Evolutionary conservation across 2,329 filamentous ascomycete genomes (phyloP).

Genomic region (Cadophora luteo-olivacea): DNA sequence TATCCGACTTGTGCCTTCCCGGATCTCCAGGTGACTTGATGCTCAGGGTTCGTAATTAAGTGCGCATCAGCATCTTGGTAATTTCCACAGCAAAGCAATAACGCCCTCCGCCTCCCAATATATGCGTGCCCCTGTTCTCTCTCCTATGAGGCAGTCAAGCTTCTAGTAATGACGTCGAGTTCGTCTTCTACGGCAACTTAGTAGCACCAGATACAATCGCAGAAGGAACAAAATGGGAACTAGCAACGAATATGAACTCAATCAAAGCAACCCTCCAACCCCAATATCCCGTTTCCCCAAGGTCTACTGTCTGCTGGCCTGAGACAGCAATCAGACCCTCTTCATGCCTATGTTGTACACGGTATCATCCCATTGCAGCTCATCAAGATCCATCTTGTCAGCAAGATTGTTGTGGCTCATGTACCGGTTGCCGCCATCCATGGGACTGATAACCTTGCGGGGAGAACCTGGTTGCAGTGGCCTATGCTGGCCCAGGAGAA

Average conservation of each 20-base stretch:
- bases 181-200: not conserved
- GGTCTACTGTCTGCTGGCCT: not conserved
- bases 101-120: not conserved
- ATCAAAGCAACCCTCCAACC: not conserved
- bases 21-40: conserved; percentile 6
- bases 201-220: not conserved
- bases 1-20: not conserved
- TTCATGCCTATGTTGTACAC: conserved; percentile 34
- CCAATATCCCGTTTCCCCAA: not conserved
- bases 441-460: not conserved
- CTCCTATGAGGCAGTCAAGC: not conserved
- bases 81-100: not conserved
- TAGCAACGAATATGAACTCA: not conserved
- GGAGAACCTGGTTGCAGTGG: not conserved
- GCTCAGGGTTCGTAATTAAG: not conserved
- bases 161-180: not conserved
- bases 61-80: not conserved
- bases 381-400: conserved; percentile 38
- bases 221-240: not conserved
- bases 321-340: conserved; percentile 7
- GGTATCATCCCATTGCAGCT: conserved; percentile 37
- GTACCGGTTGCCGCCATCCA: conserved; percentile 11
- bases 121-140: not conserved
- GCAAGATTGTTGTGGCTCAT: conserved; percentile 24
- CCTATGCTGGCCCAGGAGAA: conserved; percentile 4